Percentiles rank a stretch among this genome's conserved stretches.
Conservation (phyloP, 2,329 filamentous ascomycete genomes). For the Pseudocercospora pini-densiflorae region DNA sequence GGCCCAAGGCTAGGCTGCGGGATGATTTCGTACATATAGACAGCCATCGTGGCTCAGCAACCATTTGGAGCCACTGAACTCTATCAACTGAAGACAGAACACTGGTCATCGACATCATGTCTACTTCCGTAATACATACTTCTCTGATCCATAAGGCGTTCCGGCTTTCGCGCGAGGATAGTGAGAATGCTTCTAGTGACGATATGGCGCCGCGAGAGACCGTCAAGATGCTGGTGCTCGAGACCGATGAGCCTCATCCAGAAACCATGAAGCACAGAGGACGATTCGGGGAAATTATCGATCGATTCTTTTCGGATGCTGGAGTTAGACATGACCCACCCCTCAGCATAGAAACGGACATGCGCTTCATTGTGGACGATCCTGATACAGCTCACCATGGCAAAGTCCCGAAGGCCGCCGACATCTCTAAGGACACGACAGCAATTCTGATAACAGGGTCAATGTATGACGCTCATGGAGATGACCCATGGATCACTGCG, state of each 20-base stretch:
- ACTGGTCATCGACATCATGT: not conserved
- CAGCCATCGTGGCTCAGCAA: not conserved
- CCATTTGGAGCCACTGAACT: not conserved
- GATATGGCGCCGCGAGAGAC: slow-evolving; percentile 27
- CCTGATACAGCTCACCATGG: slow-evolving; percentile 43
- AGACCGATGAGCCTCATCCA: slow-evolving; percentile 62
- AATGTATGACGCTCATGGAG: slow-evolving; percentile 53
- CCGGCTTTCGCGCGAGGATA: not conserved
- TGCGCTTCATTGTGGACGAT: slow-evolving; percentile 59
- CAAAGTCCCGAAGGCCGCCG: slow-evolving; percentile 52
- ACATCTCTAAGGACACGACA: slow-evolving; percentile 51
- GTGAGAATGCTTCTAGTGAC: not conserved
- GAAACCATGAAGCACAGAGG: slow-evolving; percentile 56
- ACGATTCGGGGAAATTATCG: slow-evolving; percentile 59
- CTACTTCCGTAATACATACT: not conserved
- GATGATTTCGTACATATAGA: not conserved
- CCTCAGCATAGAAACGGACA: slow-evolving; percentile 59
- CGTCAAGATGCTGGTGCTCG: slow-evolving; percentile 58
- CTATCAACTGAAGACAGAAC: not conserved
- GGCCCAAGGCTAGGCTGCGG: not conserved
- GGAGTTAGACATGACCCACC: slow-evolving; percentile 59
- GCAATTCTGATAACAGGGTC: slow-evolving; percentile 54
- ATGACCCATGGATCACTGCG: slow-evolving; percentile 51
- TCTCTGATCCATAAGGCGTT: not conserved
- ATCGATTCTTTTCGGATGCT: slow-evolving; percentile 56